phyloP scores from a whole-genome alignment of 495 filamentous ascomycete genomes.

The Pseudevernia furfuracea region DNA sequence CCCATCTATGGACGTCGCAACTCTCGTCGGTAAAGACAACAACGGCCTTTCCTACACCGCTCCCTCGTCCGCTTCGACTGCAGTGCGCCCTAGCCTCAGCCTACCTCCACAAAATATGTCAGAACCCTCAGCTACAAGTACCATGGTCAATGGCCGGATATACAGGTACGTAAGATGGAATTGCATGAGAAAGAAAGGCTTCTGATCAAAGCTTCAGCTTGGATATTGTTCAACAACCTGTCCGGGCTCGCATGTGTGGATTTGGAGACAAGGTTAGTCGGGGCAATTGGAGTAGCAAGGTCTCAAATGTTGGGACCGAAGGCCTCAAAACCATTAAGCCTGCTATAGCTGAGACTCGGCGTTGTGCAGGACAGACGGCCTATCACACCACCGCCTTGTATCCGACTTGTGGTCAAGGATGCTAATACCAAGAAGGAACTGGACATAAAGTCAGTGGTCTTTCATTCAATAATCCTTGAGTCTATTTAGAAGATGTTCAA shows the following conservation, averaged over 20 bases:
- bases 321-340: background rate
- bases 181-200: background rate
- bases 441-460: conserved; percentile 67
- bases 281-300: background rate
- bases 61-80: conserved; percentile 17
- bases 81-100: conserved; percentile 14
- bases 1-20: conserved; percentile 10
- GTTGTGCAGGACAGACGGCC: conserved; percentile 74
- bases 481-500: background rate
- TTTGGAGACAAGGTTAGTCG: conserved; percentile 88
- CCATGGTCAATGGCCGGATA: conserved; percentile 22
- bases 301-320: background rate
- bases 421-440: conserved; percentile 73
- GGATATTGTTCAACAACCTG: conserved; percentile 82
- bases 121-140: conserved; percentile 17
- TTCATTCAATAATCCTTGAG: background rate
- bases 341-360: conserved; percentile 23
- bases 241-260: conserved; percentile 95
- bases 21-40: conserved; percentile 9
- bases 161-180: conserved; percentile 17
- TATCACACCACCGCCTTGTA: conserved; percentile 92
- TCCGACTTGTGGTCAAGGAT: conserved; percentile 76
- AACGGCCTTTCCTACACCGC: conserved; percentile 19
- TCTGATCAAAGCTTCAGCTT: conserved; percentile 34
- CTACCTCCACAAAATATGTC: conserved; percentile 16